These are phyloP conservation scores for Chaetoscypha palmicola DNA, from an alignment of 2,329 filamentous ascomycete species.

Conservation along the genomic window DNA sequence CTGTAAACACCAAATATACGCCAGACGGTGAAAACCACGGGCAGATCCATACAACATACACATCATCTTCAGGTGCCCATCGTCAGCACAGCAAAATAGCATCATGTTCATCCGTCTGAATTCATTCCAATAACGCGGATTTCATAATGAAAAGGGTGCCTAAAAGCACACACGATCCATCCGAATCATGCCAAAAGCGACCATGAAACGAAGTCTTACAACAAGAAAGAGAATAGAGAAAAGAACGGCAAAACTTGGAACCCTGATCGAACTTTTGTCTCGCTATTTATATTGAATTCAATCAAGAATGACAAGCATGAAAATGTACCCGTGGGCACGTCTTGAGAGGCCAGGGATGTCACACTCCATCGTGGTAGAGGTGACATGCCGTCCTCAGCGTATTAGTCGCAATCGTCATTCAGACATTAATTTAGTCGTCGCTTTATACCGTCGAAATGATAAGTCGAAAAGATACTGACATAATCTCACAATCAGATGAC, in stretches of 20 bases:
- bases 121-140: too few relatives aligned
- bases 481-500: background rate
- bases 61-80: too few relatives aligned
- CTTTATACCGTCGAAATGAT: background rate
- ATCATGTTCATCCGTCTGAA: too few relatives aligned
- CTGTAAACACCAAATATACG: too few relatives aligned
- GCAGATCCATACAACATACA: too few relatives aligned
- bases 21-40: too few relatives aligned
- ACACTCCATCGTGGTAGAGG: constrained; percentile 1
- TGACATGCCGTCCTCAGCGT: constrained; percentile 24
- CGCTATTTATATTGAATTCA: background rate
- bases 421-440: constrained; percentile 1
- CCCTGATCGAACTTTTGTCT: background rate
- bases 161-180: too few relatives aligned
- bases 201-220: too few relatives aligned
- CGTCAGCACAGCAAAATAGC: too few relatives aligned
- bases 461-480: background rate
- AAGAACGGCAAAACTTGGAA: background rate
- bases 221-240: background rate
- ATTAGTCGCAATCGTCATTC: constrained; percentile 11
- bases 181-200: too few relatives aligned
- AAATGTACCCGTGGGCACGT: background rate
- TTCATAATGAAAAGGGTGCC: too few relatives aligned
- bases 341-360: constrained; percentile 22
- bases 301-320: background rate